These are phyloP conservation scores for Amanita exitialis DNA, from an alignment of 768 basidiomycete genomes.

Conservation along the genomic window DNA sequence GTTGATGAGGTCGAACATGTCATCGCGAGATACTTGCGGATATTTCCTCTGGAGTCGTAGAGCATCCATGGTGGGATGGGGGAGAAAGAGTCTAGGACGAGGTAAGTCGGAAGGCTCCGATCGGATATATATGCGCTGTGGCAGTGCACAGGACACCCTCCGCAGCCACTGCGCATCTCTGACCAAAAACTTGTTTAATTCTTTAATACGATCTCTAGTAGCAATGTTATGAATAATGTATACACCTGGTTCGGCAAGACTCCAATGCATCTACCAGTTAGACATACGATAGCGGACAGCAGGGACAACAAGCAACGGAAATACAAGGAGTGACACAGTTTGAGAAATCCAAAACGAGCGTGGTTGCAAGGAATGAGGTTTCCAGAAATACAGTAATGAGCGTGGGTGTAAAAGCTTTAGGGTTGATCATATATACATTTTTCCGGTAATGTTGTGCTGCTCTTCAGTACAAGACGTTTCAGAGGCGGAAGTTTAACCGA, in stretches of 20 bases:
- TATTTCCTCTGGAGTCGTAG: constrained; percentile 86
- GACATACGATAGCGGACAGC: neutral
- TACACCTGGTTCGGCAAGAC: constrained; percentile 1
- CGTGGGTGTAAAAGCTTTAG: neutral
- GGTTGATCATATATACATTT: neutral
- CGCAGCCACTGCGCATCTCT: neutral
- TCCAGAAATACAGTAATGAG: constrained; percentile 3
- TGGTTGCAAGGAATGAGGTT: neutral
- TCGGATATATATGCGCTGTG: constrained; percentile 4
- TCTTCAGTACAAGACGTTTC: neutral
- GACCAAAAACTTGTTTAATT: neutral
- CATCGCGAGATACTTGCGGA: constrained; percentile 84
- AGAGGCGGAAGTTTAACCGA: too few species aligned
- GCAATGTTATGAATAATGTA: constrained; percentile 4
- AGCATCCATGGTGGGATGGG: constrained; percentile 49
- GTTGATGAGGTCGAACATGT: constrained; percentile 90
- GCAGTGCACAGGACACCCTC: neutral
- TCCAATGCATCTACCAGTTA: neutral
- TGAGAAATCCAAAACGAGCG: neutral
- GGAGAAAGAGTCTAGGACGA: neutral
- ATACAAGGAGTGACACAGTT: neutral
- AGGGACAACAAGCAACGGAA: neutral
- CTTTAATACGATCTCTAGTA: neutral
- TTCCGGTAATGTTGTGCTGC: neutral
- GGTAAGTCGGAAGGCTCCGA: neutral